Evolutionary conservation across 441 rosid genomes (phyloP), one percentile per base, ranked within the genome.

Genomic region (Metrosideros polymorpha): DNA sequence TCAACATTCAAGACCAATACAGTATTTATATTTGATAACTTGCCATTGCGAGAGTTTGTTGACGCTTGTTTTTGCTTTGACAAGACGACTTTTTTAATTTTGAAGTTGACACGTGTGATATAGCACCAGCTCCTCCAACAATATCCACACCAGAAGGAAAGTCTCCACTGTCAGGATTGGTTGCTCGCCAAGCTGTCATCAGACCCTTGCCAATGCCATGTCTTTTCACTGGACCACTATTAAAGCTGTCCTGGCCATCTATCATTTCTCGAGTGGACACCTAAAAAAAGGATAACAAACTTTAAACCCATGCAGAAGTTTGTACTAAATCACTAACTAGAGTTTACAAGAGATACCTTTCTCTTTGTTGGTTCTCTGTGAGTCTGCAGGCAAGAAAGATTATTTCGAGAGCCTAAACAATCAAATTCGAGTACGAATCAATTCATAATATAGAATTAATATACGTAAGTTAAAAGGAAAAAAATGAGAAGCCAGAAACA

Each of bases 171-270:
- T 88, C 86, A 50, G 97, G 98, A 91, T 96, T 95, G 89, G 91
- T 91, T 61, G 92, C 94, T 82, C 92, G 90, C 99, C 98, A 96
- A 56, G 91, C 94, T 79, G 98, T 94, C 99, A 98, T 98, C 91
- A 98, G 92, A 82, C 98, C 98, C 90, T 98, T 98, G 47, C 99
- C 99, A 29, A 95, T 92, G 88, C 99, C 99, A 92, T 98, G 98
- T 88, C 92, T 96, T 91, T 49, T 93, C 84, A 79, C 87, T 29
- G 92, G 90, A 88, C 86, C 89, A 85, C 86, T 83, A 83, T 84
- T 61, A 84, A 55, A 82, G 85, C 84, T 55, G 83, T 87, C 89
- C 88, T 85, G 89, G 82, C 59, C 39, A 88, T 85, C 85, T 50
- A 84, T 45, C 75, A 50, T 63, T 55, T 56, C 85, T 66, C 83